These are phyloP conservation scores for Komagataea norvegica DNA, from an alignment of 1,139 yeast species.

Conservation along the genomic window DNA sequence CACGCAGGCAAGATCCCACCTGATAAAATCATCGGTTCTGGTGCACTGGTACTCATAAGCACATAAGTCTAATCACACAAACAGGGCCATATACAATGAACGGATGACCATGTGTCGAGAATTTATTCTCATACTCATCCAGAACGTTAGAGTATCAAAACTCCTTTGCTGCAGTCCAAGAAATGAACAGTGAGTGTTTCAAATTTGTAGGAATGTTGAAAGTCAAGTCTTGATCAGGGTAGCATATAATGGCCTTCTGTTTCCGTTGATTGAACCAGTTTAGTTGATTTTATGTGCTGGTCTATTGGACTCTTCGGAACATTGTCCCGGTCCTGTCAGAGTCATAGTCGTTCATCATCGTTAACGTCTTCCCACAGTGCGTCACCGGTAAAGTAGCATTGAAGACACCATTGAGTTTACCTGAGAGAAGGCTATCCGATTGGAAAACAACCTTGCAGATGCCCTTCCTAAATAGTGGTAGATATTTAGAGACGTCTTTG, in stretches of 20 bases:
- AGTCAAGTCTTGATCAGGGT: conserved; percentile 36
- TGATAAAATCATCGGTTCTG: conserved; percentile 62
- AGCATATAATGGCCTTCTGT: conserved; percentile 40
- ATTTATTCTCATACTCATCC: conserved; percentile 41
- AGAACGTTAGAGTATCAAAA: conserved; percentile 73
- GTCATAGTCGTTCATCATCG: conserved; percentile 12
- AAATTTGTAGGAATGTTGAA: conserved; percentile 36
- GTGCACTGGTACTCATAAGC: conserved; percentile 46
- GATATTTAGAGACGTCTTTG: conserved; percentile 64
- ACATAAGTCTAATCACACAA: conserved; percentile 46
- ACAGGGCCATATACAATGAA: conserved; percentile 62
- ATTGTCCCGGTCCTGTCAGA: conserved; percentile 9
- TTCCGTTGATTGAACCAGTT: conserved; percentile 19
- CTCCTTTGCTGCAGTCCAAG: conserved; percentile 79
- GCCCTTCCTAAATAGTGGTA: conserved; percentile 42
- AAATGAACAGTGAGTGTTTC: conserved; percentile 53
- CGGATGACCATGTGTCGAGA: conserved; percentile 36
- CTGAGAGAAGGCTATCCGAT: conserved; percentile 61
- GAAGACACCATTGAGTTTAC: conserved; percentile 57
- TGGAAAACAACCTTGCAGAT: conserved; percentile 44
- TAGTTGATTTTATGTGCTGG: conserved; percentile 21
- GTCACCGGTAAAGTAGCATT: conserved; percentile 47
- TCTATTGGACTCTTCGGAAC: conserved; percentile 21
- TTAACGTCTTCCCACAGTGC: conserved; percentile 39
- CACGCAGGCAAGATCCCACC: conserved; percentile 77